phyloP scores from a whole-genome alignment of 768 basidiomycete species.

The Boletus rubroflammeus region DNA sequence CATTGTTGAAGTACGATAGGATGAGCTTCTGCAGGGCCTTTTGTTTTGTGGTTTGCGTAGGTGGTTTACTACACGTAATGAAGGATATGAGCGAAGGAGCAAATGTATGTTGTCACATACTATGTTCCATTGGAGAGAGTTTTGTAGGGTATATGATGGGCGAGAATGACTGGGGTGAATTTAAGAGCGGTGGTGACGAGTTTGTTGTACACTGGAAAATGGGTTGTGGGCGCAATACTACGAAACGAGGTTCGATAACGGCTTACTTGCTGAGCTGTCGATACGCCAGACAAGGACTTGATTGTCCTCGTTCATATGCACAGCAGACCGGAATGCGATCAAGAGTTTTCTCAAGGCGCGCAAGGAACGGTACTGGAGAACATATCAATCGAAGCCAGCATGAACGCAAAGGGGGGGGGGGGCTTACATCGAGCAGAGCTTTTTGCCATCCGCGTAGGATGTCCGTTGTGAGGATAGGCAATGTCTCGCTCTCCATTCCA shows the following conservation, averaged over 20 bases:
- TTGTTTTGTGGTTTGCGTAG: slow-evolving; percentile 76
- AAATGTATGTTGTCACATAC: slow-evolving; percentile 43
- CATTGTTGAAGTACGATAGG: slow-evolving; percentile 85
- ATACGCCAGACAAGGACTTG: slow-evolving; percentile 82
- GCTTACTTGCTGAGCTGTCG: slow-evolving; percentile 56
- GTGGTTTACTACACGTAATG: slow-evolving; percentile 66
- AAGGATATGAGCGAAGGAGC: neutral
- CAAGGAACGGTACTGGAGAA: slow-evolving; percentile 75
- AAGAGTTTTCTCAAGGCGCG: slow-evolving; percentile 79
- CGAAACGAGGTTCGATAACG: neutral
- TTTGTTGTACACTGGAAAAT: slow-evolving; percentile 82
- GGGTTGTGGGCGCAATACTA: neutral
- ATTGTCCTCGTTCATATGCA: slow-evolving; percentile 83
- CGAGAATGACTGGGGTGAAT: slow-evolving; percentile 87
- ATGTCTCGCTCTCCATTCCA: slow-evolving; percentile 41
- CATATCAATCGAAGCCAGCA: neutral
- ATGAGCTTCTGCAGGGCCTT: slow-evolving; percentile 84
- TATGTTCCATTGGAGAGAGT: slow-evolving; percentile 77
- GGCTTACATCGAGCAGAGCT: slow-evolving; percentile 71
- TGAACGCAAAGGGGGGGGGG: neutral
- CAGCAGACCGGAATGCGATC: slow-evolving; percentile 89
- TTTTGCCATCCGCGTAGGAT: slow-evolving; percentile 85
- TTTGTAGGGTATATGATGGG: slow-evolving; percentile 87
- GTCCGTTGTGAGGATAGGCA: slow-evolving; percentile 61
- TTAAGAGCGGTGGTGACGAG: slow-evolving; percentile 80